Conservation (phyloP, 805 yeast species). For the Cyberlindnera veronae region DNA sequence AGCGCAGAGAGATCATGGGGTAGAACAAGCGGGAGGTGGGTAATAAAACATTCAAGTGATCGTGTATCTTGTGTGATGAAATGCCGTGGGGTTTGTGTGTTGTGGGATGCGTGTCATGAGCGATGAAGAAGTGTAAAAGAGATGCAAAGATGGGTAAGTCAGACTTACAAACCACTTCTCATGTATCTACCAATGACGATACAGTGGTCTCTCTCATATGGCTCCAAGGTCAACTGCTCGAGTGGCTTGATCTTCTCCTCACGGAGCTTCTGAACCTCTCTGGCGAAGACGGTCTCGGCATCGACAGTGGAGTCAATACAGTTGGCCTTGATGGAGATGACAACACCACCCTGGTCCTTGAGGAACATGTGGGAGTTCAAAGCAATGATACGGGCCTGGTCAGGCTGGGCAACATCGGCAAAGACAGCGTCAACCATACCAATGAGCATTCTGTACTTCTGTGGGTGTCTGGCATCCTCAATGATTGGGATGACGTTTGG, state of each 20-base stretch:
- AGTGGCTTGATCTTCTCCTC: slow-evolving; percentile 98
- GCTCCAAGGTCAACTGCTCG: slow-evolving; percentile 98
- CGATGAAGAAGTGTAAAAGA: neutral
- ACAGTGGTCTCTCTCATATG: slow-evolving; percentile 99
- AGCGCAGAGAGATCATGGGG: neutral
- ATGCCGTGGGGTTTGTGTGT: neutral
- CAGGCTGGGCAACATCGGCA: slow-evolving; percentile 99
- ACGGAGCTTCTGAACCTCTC: slow-evolving; percentile 98
- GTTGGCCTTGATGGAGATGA: slow-evolving; percentile 98
- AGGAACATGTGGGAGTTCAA: slow-evolving; percentile 96
- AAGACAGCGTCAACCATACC: slow-evolving; percentile 99
- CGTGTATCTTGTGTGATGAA: slow-evolving; percentile 4
- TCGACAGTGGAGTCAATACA: slow-evolving; percentile 99
- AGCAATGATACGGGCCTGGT: slow-evolving; percentile 99
- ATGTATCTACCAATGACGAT: slow-evolving; percentile 95
- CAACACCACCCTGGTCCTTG: slow-evolving; percentile 98
- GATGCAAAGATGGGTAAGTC: neutral
- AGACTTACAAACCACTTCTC: slow-evolving; percentile 67
- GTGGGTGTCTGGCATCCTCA: slow-evolving; percentile 99
- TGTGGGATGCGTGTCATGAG: slow-evolving; percentile 2
- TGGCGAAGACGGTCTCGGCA: slow-evolving; percentile 98
- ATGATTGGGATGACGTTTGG: slow-evolving; percentile 98
- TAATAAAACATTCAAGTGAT: slow-evolving; percentile 12
- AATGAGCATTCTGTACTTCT: slow-evolving; percentile 97
- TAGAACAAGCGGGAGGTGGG: neutral